These are phyloP conservation scores for Poa annua DNA, from an alignment of 176 grass and related monocot species.

Conservation along the genomic window DNA sequence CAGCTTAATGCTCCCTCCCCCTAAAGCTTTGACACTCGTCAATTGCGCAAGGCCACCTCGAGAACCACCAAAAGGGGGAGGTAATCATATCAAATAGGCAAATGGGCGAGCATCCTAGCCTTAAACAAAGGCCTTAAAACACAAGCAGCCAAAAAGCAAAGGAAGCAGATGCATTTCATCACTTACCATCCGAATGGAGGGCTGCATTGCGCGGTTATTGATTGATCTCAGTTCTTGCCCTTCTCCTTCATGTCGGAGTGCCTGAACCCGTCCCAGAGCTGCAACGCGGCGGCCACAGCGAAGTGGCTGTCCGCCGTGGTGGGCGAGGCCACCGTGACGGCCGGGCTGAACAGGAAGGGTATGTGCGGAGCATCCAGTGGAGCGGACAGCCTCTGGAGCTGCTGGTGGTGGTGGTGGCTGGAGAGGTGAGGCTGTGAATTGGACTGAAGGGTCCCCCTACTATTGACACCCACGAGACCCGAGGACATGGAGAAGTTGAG, in stretches of 20 bases:
- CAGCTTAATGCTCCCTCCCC: slow-evolving; percentile 38
- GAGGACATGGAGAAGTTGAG: slow-evolving; percentile 89
- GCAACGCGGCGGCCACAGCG: slow-evolving; percentile 54
- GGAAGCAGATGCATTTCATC: slow-evolving; percentile 4
- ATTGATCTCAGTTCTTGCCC: slow-evolving; percentile 71
- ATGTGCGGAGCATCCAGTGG: slow-evolving; percentile 69
- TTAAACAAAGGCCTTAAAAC: slow-evolving; percentile 44
- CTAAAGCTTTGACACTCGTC: slow-evolving; percentile 65
- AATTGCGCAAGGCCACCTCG: slow-evolving; percentile 57
- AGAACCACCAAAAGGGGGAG: slow-evolving; percentile 51
- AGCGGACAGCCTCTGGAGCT: slow-evolving; percentile 65
- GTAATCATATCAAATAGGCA: slow-evolving; percentile 57
- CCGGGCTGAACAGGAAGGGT: slow-evolving; percentile 63
- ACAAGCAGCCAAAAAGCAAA: slow-evolving; percentile 62
- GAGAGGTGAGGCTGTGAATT: slow-evolving; percentile 74
- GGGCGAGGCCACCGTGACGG: slow-evolving; percentile 37
- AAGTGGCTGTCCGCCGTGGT: slow-evolving; percentile 50
- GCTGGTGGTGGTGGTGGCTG: slow-evolving; percentile 51
- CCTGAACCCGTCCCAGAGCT: slow-evolving; percentile 78
- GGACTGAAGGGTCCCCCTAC: slow-evolving; percentile 99
- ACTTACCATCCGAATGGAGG: slow-evolving; percentile 41
- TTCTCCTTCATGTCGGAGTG: slow-evolving; percentile 79
- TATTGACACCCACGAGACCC: slow-evolving; percentile 68
- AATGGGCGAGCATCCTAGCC: slow-evolving; percentile 32
- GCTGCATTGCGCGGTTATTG: slow-evolving; percentile 13